Conservation (phyloP, 805 yeast species). For the Starmerella gropengiesseri region DNA sequence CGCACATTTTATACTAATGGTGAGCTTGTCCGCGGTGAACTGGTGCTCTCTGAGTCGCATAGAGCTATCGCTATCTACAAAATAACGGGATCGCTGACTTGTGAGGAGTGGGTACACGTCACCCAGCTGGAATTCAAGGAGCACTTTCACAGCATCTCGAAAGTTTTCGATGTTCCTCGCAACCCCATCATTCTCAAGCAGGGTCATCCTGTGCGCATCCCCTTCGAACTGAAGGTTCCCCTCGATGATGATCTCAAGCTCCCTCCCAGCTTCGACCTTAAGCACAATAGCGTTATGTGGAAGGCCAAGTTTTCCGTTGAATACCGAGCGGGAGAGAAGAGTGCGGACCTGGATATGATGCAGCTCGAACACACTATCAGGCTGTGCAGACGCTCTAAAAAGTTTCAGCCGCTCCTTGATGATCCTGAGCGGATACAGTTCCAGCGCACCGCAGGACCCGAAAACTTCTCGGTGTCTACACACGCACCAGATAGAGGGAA, state of each 20-base stretch:
- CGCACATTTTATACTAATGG: conserved; percentile 8
- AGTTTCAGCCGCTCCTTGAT: too few relatives aligned
- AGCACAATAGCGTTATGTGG: conserved; percentile 12
- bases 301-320: conserved; percentile 7
- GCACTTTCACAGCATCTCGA: conserved; percentile 8
- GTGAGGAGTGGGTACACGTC: conserved; percentile 18
- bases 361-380: conserved; percentile 5
- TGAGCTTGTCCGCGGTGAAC: conserved; percentile 6
- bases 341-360: background rate
- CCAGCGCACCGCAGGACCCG: too few relatives aligned
- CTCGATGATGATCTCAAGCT: background rate
- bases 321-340: background rate
- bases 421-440: too few relatives aligned
- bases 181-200: background rate
- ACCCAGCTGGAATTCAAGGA: conserved; percentile 14
- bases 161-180: background rate
- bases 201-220: background rate
- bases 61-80: background rate
- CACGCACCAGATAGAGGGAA: too few relatives aligned
- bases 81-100: conserved; percentile 5
- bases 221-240: conserved; percentile 8
- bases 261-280: conserved; percentile 14
- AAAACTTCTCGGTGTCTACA: too few relatives aligned
- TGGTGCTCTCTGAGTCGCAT: conserved; percentile 1
- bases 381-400: conserved; percentile 7